Evolutionary conservation across 1,284 basidiomycete genomes (phyloP), one percentile per base, ranked within the genome.

Genomic region (Sparassis latifolia): DNA sequence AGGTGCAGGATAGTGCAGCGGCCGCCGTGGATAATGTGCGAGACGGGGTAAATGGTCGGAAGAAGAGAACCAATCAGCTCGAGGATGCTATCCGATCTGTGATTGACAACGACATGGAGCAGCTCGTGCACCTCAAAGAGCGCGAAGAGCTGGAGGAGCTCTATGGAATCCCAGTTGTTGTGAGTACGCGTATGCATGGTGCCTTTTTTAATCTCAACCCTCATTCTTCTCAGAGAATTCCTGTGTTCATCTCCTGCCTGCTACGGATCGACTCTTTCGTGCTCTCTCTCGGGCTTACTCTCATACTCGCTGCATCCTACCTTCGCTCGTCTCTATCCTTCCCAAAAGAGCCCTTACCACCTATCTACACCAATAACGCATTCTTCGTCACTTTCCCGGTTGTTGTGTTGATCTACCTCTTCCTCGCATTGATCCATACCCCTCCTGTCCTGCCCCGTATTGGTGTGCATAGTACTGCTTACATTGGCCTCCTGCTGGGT

Each of bases 81-180:
- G 62, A 65, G 31, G 66, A 62, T 38, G 63, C 63, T 27, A 58
- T 67, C 41, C 56, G 60, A 50, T 49, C 62, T 30, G 69, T 77
- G 52, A 73, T 85, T 33, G 80, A 86, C 52, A 68, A 73, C 38
- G 82, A 88, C 60, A 68, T 89, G 33, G 81, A 86, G 44, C 69
- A 78, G 60, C 66, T 89, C 35, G 66, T 86, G 38, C 69, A 74
- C 5, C 61, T 86, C 47, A 82, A 81, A 58, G 73, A 73, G 31
- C 69, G 86, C 41, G 83, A 86, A 61, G 88, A 89, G 51, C 66
- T 90, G 44, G 87, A 89, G 61, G 79, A 81, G 44, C 72, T 88
- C 3, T 89, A 86, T 61, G 87, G 88, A 1, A 63, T 84, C 30
- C 82, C 88, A 12, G 73, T 84, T 38, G 80, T 90, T 45, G 86